Evolutionary conservation across 2,329 filamentous ascomycete genomes (phyloP), one percentile per base, ranked within the genome.

Genomic region (Xylaria hypoxylon): DNA sequence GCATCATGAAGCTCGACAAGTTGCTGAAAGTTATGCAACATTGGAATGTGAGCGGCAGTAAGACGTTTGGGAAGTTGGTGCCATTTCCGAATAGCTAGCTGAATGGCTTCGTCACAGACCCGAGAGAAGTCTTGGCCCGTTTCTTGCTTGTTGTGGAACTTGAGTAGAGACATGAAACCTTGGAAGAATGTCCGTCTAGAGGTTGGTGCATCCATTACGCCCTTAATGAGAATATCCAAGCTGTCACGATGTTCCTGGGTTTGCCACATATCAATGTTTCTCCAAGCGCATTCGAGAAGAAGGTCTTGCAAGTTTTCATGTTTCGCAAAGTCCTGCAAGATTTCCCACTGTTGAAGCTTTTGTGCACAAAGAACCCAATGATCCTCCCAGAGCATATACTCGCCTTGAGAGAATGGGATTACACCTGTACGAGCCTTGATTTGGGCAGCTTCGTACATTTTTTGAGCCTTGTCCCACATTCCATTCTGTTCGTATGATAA

Each of bases 381-480:
- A 76, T 99, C 96, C 80, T 99, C 96, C 96, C 96, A 99, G 1
- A 99, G 87, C 88, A 97, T 97, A 80, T 99, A 99, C 79, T 99
- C 96, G 35, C 91, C 94, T 74, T 96, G 92, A 0, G 95, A 97
- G 79, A 97, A 98, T 0, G 96, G 95, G 68, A 98, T 89, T n/a
- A 95, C 93, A 58, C 94, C 96, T 0, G 95, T 98, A 52, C 96
- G 89, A 50, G 96, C 96, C 79, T 98, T 99, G 78, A 99, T 93
- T 79, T 99, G 96, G 0, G 96, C 96, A 62, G 91, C 91, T 79
- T 99, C 96, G 78, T 98, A 99, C 82, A 97, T 91, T 75, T 92
- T 92, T 80, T 99, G 96, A 1, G 96, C 94, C 80, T 98, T 98
- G 75, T 99, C 96, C 96, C 96, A 99, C 88, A 98, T 97, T 53